Evolutionary conservation across 1,284 basidiomycete species (phyloP).

Genomic region (Ganoderma multipileum): DNA sequence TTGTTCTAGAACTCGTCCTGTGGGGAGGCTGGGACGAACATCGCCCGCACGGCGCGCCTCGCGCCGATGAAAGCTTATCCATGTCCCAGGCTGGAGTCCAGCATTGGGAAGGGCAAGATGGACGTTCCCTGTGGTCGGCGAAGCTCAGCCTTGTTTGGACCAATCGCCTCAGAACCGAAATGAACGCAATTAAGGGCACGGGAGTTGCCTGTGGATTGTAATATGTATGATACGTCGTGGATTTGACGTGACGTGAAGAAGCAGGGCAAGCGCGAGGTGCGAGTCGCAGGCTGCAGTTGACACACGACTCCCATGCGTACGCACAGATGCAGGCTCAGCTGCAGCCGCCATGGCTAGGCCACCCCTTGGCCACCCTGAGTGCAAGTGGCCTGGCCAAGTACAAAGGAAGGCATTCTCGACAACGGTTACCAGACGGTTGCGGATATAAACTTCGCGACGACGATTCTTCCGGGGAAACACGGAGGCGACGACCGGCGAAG

Average conservation of each 20-base stretch:
- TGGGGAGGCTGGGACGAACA: not conserved
- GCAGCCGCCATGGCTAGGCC: too few species aligned
- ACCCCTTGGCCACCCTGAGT: too few species aligned
- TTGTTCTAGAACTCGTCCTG: conserved; percentile 2
- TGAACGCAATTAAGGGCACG: not conserved
- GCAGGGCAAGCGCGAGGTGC: not conserved
- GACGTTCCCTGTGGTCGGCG: not conserved
- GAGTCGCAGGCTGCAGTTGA: not conserved
- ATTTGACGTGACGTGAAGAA: not conserved
- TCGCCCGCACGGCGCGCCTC: not conserved
- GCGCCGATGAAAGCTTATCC: not conserved
- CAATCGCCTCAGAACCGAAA: not conserved
- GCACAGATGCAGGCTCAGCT: not conserved
- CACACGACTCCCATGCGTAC: not conserved
- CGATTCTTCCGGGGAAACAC: not conserved
- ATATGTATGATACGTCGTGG: not conserved
- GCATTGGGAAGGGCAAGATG: not conserved
- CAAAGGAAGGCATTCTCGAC: not conserved
- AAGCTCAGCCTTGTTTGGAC: not conserved
- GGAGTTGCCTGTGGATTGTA: not conserved
- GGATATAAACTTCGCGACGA: not conserved
- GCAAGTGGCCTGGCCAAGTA: too few species aligned
- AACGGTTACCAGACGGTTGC: not conserved
- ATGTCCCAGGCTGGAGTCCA: too few species aligned
- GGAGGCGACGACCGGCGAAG: not conserved